Evolutionary conservation across 139 green algal species (phyloP).

Genomic region (Chlamydomonas schloesseri): DNA sequence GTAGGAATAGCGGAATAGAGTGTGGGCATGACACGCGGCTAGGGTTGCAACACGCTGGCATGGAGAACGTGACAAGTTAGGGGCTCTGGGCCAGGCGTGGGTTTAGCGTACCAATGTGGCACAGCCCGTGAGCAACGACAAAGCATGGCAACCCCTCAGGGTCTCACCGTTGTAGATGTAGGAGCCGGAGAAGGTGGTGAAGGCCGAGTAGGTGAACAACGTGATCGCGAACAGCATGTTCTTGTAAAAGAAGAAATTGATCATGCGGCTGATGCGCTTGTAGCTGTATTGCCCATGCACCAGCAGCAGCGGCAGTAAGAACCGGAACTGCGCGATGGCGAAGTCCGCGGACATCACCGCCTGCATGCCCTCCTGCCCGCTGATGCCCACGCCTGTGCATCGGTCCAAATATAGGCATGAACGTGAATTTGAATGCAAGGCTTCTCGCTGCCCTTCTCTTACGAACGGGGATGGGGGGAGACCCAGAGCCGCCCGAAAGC

Average conservation of each 20-base stretch:
- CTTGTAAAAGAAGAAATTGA: constrained; percentile 83
- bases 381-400: constrained; percentile 94
- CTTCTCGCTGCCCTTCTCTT: too few relatives aligned
- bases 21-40: not conserved
- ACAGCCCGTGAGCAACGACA: too few relatives aligned
- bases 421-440: too few relatives aligned
- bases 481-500: too few relatives aligned
- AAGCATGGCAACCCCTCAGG: not conserved
- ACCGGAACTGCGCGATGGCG: constrained; percentile 97
- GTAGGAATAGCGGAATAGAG: not conserved
- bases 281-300: constrained; percentile 88
- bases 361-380: constrained; percentile 96
- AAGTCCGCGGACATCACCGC: constrained; percentile 95
- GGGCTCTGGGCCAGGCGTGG: too few relatives aligned
- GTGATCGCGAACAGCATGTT: constrained; percentile 89
- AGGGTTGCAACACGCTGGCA: too few relatives aligned
- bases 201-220: constrained; percentile 80
- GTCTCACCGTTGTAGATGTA: constrained; percentile 75
- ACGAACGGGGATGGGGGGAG: too few relatives aligned
- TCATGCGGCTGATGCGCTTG: constrained; percentile 87
- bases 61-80: too few relatives aligned
- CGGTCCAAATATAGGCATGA: not conserved
- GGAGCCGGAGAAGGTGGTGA: constrained; percentile 75
- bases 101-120: too few relatives aligned
- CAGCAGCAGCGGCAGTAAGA: constrained; percentile 84